These are phyloP conservation scores for Hyphodiscus sp. DNA, from an alignment of 2,329 filamentous ascomycete genomes.

Conservation along the genomic window DNA sequence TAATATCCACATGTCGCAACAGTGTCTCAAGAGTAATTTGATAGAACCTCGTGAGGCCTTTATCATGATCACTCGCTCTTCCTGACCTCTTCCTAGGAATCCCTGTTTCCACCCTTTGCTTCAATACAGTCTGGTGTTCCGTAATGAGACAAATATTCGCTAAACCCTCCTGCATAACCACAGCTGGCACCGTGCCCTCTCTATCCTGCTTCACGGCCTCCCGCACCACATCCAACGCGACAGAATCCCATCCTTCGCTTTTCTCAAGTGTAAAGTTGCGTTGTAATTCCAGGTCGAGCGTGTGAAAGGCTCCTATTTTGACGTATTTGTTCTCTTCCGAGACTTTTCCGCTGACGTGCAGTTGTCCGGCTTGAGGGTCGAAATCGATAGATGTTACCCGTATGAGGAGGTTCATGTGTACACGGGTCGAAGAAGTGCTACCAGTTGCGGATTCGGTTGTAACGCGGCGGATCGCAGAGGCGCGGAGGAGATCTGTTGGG, in stretches of 20 bases:
- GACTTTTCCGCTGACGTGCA: slow-evolving; percentile 63
- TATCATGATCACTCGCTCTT: slow-evolving; percentile 54
- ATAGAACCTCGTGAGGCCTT: slow-evolving; percentile 73
- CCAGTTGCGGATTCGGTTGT: slow-evolving; percentile 52
- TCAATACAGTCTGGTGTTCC: slow-evolving; percentile 69
- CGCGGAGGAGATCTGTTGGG: slow-evolving; percentile 56
- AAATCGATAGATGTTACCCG: slow-evolving; percentile 62
- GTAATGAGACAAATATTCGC: slow-evolving; percentile 81
- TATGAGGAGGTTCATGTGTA: slow-evolving; percentile 59
- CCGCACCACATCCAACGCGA: slow-evolving; percentile 69
- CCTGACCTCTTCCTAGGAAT: slow-evolving; percentile 63
- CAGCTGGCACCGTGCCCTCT: slow-evolving; percentile 76
- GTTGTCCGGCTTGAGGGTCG: slow-evolving; percentile 58
- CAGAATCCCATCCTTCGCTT: slow-evolving; percentile 79
- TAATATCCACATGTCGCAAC: slow-evolving; percentile 70
- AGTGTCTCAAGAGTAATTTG: slow-evolving; percentile 70
- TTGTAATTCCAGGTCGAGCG: slow-evolving; percentile 78
- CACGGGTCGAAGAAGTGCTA: slow-evolving; percentile 54
- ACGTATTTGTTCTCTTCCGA: slow-evolving; percentile 61
- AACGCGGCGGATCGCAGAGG: slow-evolving; percentile 60
- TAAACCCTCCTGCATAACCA: slow-evolving; percentile 87
- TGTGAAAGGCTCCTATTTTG: slow-evolving; percentile 62
- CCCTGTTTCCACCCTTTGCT: slow-evolving; percentile 60
- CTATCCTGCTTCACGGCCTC: slow-evolving; percentile 75
- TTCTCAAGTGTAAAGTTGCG: slow-evolving; percentile 87